phyloP scores from a whole-genome alignment of 129 eudicot species.

The Tagetes erecta region DNA sequence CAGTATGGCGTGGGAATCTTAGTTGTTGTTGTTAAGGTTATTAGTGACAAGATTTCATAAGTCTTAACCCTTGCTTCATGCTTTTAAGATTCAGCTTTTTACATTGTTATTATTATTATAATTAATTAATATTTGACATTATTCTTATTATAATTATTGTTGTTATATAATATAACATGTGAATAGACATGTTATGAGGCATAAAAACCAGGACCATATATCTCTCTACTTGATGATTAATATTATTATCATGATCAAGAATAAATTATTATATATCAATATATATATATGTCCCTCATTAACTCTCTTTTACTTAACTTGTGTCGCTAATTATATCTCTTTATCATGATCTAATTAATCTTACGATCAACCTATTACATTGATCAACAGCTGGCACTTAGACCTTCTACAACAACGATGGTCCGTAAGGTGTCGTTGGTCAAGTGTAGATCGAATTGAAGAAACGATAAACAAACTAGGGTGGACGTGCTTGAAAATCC shows the following conservation, averaged over 20 bases:
- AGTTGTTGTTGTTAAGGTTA: conserved; percentile 42
- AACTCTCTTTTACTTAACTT: too few species aligned
- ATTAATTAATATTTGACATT: not conserved
- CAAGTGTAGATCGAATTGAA: too few species aligned
- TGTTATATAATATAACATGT: conserved; percentile 18
- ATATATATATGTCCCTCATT: not conserved
- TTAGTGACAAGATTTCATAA: conserved; percentile 54
- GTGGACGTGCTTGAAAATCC: too few species aligned
- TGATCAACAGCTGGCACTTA: too few species aligned
- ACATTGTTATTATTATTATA: not conserved
- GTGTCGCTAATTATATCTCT: conserved; percentile 1
- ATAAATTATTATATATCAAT: not conserved
- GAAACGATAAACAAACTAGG: too few species aligned
- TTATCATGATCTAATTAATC: too few species aligned
- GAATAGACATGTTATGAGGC: conserved; percentile 14
- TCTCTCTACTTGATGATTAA: conserved; percentile 19
- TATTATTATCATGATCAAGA: not conserved
- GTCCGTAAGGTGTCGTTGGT: too few species aligned
- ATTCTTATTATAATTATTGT: conserved; percentile 9
- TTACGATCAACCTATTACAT: too few species aligned
- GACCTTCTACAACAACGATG: too few species aligned
- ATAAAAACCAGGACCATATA: conserved; percentile 18
- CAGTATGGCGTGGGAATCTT: conserved; percentile 54
- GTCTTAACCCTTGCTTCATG: conserved; percentile 43
- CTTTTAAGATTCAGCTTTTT: conserved; percentile 50